These are phyloP conservation scores for Dipodascus geniculatus DNA, from an alignment of 805 yeast species.

Conservation along the genomic window DNA sequence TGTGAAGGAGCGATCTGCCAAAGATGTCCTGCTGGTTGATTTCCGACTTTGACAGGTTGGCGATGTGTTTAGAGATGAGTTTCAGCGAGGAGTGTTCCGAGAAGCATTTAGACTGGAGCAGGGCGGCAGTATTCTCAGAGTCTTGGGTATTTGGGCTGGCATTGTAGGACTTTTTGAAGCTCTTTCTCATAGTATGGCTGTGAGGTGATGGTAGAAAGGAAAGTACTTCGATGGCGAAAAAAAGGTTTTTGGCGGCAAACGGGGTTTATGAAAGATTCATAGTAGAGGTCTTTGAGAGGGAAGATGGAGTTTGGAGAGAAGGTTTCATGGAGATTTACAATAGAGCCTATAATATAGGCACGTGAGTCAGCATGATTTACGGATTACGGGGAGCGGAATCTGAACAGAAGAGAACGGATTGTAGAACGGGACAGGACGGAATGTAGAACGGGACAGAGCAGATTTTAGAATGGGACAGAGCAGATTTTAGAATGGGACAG, in stretches of 20 bases:
- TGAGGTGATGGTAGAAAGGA: too few relatives aligned
- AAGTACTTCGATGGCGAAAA: too few relatives aligned
- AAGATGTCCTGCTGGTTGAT: constrained; percentile 48
- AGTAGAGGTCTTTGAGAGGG: too few relatives aligned
- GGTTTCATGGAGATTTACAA: too few relatives aligned
- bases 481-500: too few relatives aligned
- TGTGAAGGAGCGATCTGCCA: constrained; percentile 38
- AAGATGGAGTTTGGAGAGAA: too few relatives aligned
- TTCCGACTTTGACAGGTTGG: constrained; percentile 27
- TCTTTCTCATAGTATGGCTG: neutral
- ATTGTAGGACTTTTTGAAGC: neutral
- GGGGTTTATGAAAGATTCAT: too few relatives aligned
- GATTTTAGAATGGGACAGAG: too few relatives aligned
- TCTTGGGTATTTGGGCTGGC: neutral
- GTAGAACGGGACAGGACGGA: too few relatives aligned
- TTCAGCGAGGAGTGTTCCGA: neutral
- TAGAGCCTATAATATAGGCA: neutral
- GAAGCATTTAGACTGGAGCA: neutral
- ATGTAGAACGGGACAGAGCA: too few relatives aligned
- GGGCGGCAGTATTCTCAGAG: neutral
- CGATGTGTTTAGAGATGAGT: constrained; percentile 6
- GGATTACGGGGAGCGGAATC: too few relatives aligned
- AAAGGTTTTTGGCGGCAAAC: neutral
- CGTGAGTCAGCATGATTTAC: neutral
- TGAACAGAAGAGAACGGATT: too few relatives aligned